Percentiles rank a stretch among this genome's conserved stretches.
Evolutionary conservation across 108 stramenopile species (phyloP).

Genomic region (Skeletonema grethae): DNA sequence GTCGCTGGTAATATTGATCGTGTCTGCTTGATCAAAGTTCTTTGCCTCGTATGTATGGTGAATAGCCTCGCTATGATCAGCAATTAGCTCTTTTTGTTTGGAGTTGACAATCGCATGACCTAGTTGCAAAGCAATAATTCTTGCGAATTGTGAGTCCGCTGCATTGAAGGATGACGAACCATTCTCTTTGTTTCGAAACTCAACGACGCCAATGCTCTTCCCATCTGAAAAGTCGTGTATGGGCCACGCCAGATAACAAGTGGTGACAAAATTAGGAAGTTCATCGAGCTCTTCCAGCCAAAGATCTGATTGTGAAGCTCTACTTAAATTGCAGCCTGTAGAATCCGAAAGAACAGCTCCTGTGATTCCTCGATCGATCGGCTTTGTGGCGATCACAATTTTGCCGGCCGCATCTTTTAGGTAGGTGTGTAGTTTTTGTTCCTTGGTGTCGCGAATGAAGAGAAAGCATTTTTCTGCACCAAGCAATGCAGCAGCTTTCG

Average conservation of each 20-base stretch:
- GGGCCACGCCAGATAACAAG: slow-evolving; percentile 52
- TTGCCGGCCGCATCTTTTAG: slow-evolving; percentile 26
- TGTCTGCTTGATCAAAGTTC: slow-evolving; percentile 48
- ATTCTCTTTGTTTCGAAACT: slow-evolving; percentile 47
- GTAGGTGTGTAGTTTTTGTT: slow-evolving; percentile 46
- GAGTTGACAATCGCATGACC: slow-evolving; percentile 42
- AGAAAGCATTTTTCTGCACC: slow-evolving; percentile 47
- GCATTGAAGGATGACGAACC: slow-evolving; percentile 22
- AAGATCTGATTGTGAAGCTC: slow-evolving; percentile 19
- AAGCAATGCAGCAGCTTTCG: slow-evolving; percentile 46
- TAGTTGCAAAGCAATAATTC: slow-evolving; percentile 53
- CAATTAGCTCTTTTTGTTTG: slow-evolving; percentile 49
- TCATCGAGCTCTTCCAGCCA: slow-evolving; percentile 46
- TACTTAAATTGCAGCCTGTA: slow-evolving; percentile 31
- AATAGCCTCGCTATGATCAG: slow-evolving; percentile 48
- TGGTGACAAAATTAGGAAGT: slow-evolving; percentile 33
- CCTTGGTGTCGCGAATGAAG: slow-evolving; percentile 40
- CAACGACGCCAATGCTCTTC: slow-evolving; percentile 49
- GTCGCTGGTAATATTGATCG: slow-evolving; percentile 34
- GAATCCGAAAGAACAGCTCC: slow-evolving; percentile 34
- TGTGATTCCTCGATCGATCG: slow-evolving; percentile 46
- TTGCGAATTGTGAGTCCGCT: slow-evolving; percentile 44
- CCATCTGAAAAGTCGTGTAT: slow-evolving; percentile 33
- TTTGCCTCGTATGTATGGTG: slow-evolving; percentile 52
- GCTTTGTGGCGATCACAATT: slow-evolving; percentile 36